Evolutionary conservation across 1,139 yeast species (phyloP), one percentile per base, ranked within the genome.

Genomic region (Suhomyces atakaporum): DNA sequence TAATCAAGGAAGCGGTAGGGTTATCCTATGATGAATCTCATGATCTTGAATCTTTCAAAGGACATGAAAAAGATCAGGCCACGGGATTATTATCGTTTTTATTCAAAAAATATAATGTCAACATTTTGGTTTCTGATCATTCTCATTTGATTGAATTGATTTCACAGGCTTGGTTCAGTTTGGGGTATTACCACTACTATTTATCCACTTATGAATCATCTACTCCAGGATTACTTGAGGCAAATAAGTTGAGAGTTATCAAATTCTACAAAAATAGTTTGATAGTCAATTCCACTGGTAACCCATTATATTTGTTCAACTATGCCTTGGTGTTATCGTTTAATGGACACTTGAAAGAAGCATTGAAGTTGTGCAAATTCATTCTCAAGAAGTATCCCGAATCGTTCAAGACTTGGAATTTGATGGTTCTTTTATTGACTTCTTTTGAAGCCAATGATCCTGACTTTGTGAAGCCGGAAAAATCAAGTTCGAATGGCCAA

Each of bases 321-420:
- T 71, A 70, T 50, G 74, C 74, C 2, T 59, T 66, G 38, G 49
- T 54, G 3, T 57, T 71, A 39, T 60, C 75, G 1, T 55, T 63
- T 44, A 47, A 49, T 16, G 49, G 58, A 5, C 47, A 58, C 10
- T 43, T 63, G 18, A 48, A 50, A 19, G 56, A 59, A n/a, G 55
- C 75, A 14, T 42, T 60, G 16, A 69, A 62, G 45, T 56, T 71
- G 40, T 62, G 71, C 46, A 71, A 70, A 44, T 70, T 68, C 43
- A 68, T 68, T 12, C 58, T 71, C 51, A 69, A 67, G 39, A 61
- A 63, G 44, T 68, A 53, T 38, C 75, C 75, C 0, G 73, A 70
- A 44, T 60, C 69, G 4, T 71, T 71, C 56, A 65, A 63, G 41
- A 66, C 74, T 0, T 71, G 77, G 77, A 70, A 71, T 44, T 58